Percentiles rank a stretch among this genome's conserved stretches.
Evolutionary conservation across 208 protist species (phyloP).

Genomic region (Acanthamoeba triangularis): DNA sequence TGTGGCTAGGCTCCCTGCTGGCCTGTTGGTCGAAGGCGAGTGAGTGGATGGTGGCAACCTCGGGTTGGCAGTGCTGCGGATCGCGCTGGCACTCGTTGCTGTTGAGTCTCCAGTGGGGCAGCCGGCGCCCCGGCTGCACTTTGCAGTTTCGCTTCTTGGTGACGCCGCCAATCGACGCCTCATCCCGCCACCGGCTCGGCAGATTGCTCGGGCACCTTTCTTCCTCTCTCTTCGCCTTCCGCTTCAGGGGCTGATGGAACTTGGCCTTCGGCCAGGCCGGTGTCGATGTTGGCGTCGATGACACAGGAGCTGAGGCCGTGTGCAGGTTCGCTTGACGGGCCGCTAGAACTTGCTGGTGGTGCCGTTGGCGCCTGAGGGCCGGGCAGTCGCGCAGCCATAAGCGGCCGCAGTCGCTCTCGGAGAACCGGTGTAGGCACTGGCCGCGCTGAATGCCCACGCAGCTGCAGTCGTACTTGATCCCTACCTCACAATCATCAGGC

Average conservation of each 20-base stretch:
- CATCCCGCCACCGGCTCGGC: not conserved
- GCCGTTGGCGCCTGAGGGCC: not conserved
- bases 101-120: no score
- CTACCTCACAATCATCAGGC: not conserved
- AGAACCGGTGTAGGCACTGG: not conserved
- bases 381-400: slow-evolving; percentile 8
- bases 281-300: not conserved
- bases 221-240: not conserved
- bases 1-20: no score
- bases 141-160: no score
- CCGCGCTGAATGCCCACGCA: not conserved
- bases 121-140: no score
- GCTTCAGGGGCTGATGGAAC: not conserved
- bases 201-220: not conserved
- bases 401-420: not conserved
- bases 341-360: not conserved
- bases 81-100: no score
- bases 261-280: slow-evolving; percentile 6
- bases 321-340: no score
- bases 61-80: no score
- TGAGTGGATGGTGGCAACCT: no score
- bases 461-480: not conserved
- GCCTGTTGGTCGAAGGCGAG: no score
- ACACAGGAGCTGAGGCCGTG: not conserved
- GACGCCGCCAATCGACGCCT: no score